A percentile compares a stretch with the other conserved stretches of the same genome.
These are phyloP conservation scores for Cucurbitaria berberidis DNA, from an alignment of 2,329 filamentous ascomycete species.

Conservation along the genomic window DNA sequence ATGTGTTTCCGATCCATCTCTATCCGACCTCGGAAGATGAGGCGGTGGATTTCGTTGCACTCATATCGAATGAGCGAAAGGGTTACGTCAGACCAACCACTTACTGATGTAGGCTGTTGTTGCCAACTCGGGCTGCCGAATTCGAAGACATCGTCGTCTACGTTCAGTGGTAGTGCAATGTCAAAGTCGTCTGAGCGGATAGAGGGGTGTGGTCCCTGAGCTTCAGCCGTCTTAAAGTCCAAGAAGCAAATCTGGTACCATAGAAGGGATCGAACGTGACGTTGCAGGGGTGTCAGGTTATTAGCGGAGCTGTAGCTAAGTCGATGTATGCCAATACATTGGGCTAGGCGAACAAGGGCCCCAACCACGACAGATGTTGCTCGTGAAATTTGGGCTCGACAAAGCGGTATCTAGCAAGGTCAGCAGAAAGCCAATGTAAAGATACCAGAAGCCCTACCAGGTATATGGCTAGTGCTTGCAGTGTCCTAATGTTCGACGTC, in stretches of 20 bases:
- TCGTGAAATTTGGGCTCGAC: slow-evolving; percentile 47
- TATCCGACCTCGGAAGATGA: slow-evolving; percentile 47
- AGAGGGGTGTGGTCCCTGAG: slow-evolving; percentile 46
- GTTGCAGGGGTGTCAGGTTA: slow-evolving; percentile 44
- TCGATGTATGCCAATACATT: slow-evolving; percentile 49
- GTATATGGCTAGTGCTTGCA: slow-evolving; percentile 48
- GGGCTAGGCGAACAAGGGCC: slow-evolving; percentile 45
- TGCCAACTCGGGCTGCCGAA: slow-evolving; percentile 45
- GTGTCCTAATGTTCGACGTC: slow-evolving; percentile 47
- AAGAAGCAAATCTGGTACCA: slow-evolving; percentile 50
- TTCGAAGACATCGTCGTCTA: slow-evolving; percentile 48
- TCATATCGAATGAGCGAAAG: slow-evolving; percentile 46
- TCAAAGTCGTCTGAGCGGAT: slow-evolving; percentile 48
- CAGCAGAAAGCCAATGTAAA: slow-evolving; percentile 3
- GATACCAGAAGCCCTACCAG: slow-evolving; percentile 25
- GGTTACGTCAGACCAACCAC: slow-evolving; percentile 45
- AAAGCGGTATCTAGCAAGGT: slow-evolving; percentile 42
- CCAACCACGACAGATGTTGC: slow-evolving; percentile 48
- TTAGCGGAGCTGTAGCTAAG: slow-evolving; percentile 43
- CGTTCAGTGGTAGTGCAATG: slow-evolving; percentile 45
- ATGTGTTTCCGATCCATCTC: slow-evolving; percentile 48
- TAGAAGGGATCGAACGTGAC: slow-evolving; percentile 45
- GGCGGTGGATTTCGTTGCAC: slow-evolving; percentile 47
- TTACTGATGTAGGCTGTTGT: slow-evolving; percentile 38
- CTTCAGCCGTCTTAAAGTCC: slow-evolving; percentile 48